Percentiles rank a stretch among this genome's conserved stretches.
Evolutionary conservation across 2,329 filamentous ascomycete species (phyloP).

Genomic region (Zymoseptoria tritici): DNA sequence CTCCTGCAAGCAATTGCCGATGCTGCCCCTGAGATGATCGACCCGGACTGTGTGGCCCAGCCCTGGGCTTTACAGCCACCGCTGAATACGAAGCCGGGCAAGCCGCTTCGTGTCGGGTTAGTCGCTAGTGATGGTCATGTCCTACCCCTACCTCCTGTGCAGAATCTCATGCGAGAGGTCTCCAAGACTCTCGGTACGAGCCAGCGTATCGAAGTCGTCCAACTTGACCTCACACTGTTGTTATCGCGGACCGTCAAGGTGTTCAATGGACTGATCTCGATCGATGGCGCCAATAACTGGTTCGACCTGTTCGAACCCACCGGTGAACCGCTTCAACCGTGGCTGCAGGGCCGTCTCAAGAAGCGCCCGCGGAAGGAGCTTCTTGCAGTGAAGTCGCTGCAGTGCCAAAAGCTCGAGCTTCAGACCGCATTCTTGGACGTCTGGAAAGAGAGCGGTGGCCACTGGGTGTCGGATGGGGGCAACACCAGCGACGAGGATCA

Average conservation of each 20-base stretch:
- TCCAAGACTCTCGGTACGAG: slow-evolving; percentile 31
- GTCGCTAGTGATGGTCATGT: slow-evolving; percentile 45
- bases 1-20: slow-evolving; percentile 49
- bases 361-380: slow-evolving; percentile 43
- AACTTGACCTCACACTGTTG: slow-evolving; percentile 47
- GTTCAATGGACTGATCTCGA: slow-evolving; percentile 51
- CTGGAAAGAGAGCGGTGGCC: slow-evolving; percentile 43
- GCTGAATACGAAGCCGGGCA: slow-evolving; percentile 15
- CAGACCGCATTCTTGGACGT: slow-evolving; percentile 51
- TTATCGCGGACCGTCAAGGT: slow-evolving; percentile 51
- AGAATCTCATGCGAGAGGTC: slow-evolving; percentile 40
- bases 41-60: slow-evolving; percentile 37
- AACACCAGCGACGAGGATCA: slow-evolving; percentile 8
- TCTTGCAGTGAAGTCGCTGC: slow-evolving; percentile 44
- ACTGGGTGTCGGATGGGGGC: slow-evolving; percentile 21
- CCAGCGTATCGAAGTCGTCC: slow-evolving; percentile 47
- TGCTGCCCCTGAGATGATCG: slow-evolving; percentile 45
- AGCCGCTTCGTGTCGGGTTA: slow-evolving; percentile 39
- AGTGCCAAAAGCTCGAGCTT: slow-evolving; percentile 45
- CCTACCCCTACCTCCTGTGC: slow-evolving; percentile 46
- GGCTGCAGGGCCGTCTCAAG: slow-evolving; percentile 48
- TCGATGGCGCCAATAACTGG: slow-evolving; percentile 51
- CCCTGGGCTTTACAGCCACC: slow-evolving; percentile 30
- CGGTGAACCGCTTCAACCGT: slow-evolving; percentile 52
- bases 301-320: slow-evolving; percentile 50